phyloP scores from a whole-genome alignment of 139 green algal genomes.

The Chlamydomonas urium region DNA sequence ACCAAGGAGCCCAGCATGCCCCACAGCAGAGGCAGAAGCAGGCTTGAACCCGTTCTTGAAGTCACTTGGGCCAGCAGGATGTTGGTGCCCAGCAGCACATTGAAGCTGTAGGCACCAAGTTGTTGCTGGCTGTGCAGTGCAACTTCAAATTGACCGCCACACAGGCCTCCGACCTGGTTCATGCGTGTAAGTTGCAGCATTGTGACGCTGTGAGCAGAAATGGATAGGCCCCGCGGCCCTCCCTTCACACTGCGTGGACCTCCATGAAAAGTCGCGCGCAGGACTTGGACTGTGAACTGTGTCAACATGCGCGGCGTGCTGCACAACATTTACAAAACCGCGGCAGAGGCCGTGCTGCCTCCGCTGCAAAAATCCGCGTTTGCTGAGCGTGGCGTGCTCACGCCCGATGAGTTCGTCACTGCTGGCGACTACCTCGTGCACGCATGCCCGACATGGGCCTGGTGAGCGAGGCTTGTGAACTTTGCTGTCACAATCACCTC shows the following conservation, averaged over 20 bases:
- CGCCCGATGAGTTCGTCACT: slow-evolving; percentile 79
- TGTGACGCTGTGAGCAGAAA: neutral
- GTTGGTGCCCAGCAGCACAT: slow-evolving; percentile 9
- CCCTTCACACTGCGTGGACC: neutral
- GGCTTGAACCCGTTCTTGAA: slow-evolving; percentile 41
- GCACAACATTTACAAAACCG: slow-evolving; percentile 44
- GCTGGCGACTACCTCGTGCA: slow-evolving; percentile 80
- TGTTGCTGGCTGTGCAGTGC: no score
- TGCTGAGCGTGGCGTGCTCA: slow-evolving; percentile 67
- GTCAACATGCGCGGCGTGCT: slow-evolving; percentile 11
- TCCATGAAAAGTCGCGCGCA: neutral
- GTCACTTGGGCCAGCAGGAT: slow-evolving; percentile 30
- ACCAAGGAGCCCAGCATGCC: slow-evolving; percentile 33
- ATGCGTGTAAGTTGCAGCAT: neutral
- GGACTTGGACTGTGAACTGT: slow-evolving; percentile 1
- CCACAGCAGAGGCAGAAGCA: slow-evolving; percentile 30
- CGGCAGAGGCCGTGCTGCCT: slow-evolving; percentile 35
- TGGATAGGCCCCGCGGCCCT: neutral
- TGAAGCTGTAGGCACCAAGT: slow-evolving; percentile 5
- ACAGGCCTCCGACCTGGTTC: neutral
- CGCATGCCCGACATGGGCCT: slow-evolving; percentile 80
- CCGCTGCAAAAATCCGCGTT: slow-evolving; percentile 46
- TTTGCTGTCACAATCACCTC: neutral
- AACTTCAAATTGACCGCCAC: neutral
- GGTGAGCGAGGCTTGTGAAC: slow-evolving; percentile 40